Conservation (phyloP, 768 basidiomycete genomes). For the Mycena capillaripes region DNA sequence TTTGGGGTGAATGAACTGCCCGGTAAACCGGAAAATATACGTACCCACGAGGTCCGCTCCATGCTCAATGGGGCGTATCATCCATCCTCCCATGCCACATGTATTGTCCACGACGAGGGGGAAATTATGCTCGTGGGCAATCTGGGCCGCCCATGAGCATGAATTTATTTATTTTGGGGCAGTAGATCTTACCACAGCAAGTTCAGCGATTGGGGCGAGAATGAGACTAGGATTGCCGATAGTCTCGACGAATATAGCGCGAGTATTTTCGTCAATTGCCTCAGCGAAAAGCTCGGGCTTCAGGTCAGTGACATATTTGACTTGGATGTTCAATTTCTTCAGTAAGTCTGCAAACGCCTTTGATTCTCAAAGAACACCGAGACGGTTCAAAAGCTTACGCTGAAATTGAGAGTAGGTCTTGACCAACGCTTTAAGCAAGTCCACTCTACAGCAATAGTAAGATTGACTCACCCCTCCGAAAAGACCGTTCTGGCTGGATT, state of each 20-base stretch:
- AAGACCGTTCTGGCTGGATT: slow-evolving; percentile 24
- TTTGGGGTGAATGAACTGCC: not conserved
- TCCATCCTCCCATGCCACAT: slow-evolving; percentile 70
- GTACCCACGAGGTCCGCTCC: slow-evolving; percentile 53
- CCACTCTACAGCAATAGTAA: not conserved
- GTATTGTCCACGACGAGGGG: slow-evolving; percentile 79
- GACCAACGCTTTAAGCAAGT: not conserved
- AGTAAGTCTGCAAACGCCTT: not conserved
- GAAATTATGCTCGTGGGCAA: slow-evolving; percentile 68
- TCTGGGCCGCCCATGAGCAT: slow-evolving; percentile 41
- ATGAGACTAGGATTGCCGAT: slow-evolving; percentile 68
- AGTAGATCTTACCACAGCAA: slow-evolving; percentile 51
- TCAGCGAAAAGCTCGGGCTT: slow-evolving; percentile 25
- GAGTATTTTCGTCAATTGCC: slow-evolving; percentile 30
- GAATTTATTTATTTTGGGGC: slow-evolving; percentile 43
- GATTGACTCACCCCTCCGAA: slow-evolving; percentile 21
- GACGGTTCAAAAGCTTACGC: not conserved
- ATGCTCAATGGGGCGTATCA: slow-evolving; percentile 41
- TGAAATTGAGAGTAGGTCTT: slow-evolving; percentile 29
- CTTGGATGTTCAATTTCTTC: slow-evolving; percentile 28
- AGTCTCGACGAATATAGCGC: slow-evolving; percentile 61
- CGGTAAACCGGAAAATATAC: not conserved
- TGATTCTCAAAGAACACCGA: not conserved
- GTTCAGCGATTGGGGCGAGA: slow-evolving; percentile 25
- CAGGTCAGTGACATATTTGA: slow-evolving; percentile 28